phyloP scores from a whole-genome alignment of 1,139 yeast genomes.

The Magnusiomyces paraingens region DNA sequence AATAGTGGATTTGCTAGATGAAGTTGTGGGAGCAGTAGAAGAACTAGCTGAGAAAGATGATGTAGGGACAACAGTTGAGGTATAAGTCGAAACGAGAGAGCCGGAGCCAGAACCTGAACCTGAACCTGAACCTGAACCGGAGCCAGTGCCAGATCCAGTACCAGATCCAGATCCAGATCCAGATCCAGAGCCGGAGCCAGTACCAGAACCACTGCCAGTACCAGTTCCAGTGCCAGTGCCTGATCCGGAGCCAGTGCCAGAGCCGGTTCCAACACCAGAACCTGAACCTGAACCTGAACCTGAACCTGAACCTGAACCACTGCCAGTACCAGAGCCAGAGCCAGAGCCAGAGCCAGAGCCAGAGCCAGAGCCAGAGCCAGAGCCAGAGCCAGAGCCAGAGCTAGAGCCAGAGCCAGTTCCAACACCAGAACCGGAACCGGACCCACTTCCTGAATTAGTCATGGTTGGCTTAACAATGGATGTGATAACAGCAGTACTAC shows the following conservation, averaged over 20 bases:
- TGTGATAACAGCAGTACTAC: background rate
- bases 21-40: no score
- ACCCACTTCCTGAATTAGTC: background rate
- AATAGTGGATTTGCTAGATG: no score
- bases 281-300: background rate
- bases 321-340: background rate
- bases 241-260: background rate
- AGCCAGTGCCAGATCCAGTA: background rate
- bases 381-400: slow-evolving; percentile 1
- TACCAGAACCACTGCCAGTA: background rate
- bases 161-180: slow-evolving; percentile 1
- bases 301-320: background rate
- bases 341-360: background rate
- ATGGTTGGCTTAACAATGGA: background rate
- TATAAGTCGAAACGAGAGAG: background rate
- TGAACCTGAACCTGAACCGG: slow-evolving; percentile 2
- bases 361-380: background rate
- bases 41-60: no score
- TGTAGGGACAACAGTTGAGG: no score
- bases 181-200: background rate
- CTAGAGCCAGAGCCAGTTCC: slow-evolving; percentile 8
- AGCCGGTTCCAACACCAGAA: background rate
- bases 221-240: background rate
- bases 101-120: background rate
- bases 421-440: background rate